Evolutionary conservation across 805 yeast species (phyloP).

Genomic region (Candida boidinii): DNA sequence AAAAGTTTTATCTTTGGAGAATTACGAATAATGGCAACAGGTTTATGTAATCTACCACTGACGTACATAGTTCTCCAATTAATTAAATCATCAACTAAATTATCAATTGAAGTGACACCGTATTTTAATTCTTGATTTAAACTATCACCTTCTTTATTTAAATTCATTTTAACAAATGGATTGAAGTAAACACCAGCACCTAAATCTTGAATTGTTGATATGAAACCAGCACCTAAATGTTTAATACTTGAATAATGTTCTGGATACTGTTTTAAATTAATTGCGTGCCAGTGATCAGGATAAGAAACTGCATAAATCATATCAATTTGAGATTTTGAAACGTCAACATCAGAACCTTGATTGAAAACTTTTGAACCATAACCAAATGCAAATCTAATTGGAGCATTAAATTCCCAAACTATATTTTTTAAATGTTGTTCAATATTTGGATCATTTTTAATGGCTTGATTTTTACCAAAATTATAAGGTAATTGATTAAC

Average conservation of each 20-base stretch:
- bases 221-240: constrained; percentile 48
- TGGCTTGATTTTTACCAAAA: constrained; percentile 52
- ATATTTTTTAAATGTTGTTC: constrained; percentile 38
- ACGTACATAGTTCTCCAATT: constrained; percentile 82
- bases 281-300: constrained; percentile 67
- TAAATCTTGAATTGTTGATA: constrained; percentile 49
- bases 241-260: constrained; percentile 70
- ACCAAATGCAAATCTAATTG: constrained; percentile 76
- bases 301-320: constrained; percentile 74
- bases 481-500: constrained; percentile 43
- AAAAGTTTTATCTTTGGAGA: constrained; percentile 54
- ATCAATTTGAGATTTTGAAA: constrained; percentile 62
- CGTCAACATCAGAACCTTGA: constrained; percentile 43
- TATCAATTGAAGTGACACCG: constrained; percentile 68
- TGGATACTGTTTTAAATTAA: constrained; percentile 59
- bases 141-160: constrained; percentile 17
- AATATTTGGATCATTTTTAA: constrained; percentile 29
- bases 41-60: constrained; percentile 92
- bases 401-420: constrained; percentile 55
- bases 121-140: constrained; percentile 49
- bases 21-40: constrained; percentile 68
- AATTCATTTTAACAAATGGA: constrained; percentile 68
- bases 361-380: constrained; percentile 92
- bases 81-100: constrained; percentile 58
- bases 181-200: constrained; percentile 95